Conservation (phyloP, 2,329 filamentous ascomycete genomes). For the Alternaria dauci region DNA sequence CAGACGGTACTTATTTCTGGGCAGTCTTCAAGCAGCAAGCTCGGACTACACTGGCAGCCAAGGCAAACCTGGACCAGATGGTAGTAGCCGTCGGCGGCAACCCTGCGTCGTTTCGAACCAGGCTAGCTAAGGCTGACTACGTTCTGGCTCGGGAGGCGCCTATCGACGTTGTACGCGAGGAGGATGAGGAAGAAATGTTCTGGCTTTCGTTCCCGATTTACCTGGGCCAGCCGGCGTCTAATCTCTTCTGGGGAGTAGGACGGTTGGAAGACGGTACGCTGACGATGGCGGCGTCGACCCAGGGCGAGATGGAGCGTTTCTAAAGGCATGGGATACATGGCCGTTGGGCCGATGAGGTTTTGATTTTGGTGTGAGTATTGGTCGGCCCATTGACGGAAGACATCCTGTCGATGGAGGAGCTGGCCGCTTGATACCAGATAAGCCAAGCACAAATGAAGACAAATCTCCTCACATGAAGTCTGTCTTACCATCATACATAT, state of each 20-base stretch:
- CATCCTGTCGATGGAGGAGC: background rate
- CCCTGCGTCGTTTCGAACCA: background rate
- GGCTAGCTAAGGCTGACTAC: background rate
- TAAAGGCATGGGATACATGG: background rate
- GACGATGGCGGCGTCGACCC: background rate
- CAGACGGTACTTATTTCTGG: background rate
- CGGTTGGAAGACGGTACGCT: background rate
- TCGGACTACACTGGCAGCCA: background rate
- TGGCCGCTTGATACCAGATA: background rate
- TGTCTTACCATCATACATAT: background rate
- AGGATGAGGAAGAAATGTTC: background rate
- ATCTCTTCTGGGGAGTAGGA: constrained; percentile 1
- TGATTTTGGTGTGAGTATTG: background rate
- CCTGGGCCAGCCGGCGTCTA: background rate
- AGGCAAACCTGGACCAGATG: background rate
- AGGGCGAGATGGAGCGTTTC: background rate
- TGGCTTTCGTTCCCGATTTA: background rate
- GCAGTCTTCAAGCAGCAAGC: background rate
- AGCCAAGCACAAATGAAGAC: background rate
- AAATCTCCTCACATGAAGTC: background rate
- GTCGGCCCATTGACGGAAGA: background rate
- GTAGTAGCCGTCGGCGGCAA: constrained; percentile 5
- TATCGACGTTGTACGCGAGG: background rate
- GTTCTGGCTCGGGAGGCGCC: constrained; percentile 1
- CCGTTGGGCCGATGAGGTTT: background rate